These are phyloP conservation scores for Intubia oerlemansii DNA, from an alignment of 2,329 filamentous ascomycete species.

Conservation along the genomic window DNA sequence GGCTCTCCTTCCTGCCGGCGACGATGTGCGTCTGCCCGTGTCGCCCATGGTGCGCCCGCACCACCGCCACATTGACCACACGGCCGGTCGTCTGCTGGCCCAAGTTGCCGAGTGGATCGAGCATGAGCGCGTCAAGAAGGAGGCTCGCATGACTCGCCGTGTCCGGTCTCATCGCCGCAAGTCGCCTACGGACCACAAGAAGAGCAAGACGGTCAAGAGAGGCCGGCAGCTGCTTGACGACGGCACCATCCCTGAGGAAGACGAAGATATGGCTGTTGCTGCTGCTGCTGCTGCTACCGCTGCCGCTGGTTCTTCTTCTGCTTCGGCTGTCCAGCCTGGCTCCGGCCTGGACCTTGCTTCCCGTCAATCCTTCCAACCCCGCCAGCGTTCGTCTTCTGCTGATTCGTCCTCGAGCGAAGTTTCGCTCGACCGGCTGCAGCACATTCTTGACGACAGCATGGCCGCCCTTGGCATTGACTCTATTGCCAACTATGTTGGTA, in stretches of 20 bases:
- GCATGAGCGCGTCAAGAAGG: conserved; percentile 50
- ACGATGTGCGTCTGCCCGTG: conserved; percentile 5
- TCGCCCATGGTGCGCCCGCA: conserved; percentile 7
- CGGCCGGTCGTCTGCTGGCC: conserved; percentile 37
- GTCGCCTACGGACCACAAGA: too few species aligned
- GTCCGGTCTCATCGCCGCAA: conserved; percentile 16
- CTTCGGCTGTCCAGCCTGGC: too few species aligned
- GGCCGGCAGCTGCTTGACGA: too few species aligned
- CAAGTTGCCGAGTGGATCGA: conserved; percentile 73
- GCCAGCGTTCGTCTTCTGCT: conserved; percentile 28
- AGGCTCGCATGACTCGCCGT: conserved; percentile 28
- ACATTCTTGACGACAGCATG: conserved; percentile 52
- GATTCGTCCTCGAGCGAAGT: conserved; percentile 46
- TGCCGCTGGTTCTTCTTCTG: too few species aligned
- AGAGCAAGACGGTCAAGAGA: conserved; percentile 14
- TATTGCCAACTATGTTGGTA: not conserved
- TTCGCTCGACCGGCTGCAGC: conserved; percentile 62
- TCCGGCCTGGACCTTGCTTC: too few species aligned
- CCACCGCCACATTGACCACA: conserved; percentile 15
- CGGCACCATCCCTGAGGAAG: too few species aligned
- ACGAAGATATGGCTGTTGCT: too few species aligned
- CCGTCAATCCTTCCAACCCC: too few species aligned
- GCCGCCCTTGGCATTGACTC: conserved; percentile 25
- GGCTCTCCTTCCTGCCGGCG: conserved; percentile 11
- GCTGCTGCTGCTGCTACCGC: too few species aligned